A percentile compares a stretch with the other conserved stretches of the same genome.
These are phyloP conservation scores for Trypanosomatidae sp. DNA, from an alignment of 208 protist genomes.

Conservation along the genomic window DNA sequence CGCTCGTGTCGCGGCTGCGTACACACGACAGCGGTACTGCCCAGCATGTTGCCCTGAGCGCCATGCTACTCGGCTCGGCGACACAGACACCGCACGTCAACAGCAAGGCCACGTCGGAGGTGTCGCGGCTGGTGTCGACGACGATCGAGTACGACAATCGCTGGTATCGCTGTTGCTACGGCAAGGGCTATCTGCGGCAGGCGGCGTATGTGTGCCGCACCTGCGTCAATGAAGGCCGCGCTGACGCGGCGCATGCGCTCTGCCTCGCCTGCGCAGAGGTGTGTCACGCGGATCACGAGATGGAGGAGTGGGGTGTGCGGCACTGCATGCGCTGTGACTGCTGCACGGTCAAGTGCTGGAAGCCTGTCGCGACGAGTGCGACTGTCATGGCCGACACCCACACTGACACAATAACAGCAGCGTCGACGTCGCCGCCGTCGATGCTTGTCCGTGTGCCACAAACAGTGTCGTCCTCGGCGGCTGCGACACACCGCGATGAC, in stretches of 20 bases:
- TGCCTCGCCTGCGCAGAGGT: conserved; percentile 72
- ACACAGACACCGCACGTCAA: conserved; percentile 20
- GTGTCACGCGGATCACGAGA: conserved; percentile 64
- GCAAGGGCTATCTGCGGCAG: conserved; percentile 55
- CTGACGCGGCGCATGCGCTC: conserved; percentile 41
- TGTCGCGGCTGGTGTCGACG: conserved; percentile 46
- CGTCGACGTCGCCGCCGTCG: not conserved
- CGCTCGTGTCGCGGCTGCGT: conserved; percentile 5
- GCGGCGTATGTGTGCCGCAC: conserved; percentile 74
- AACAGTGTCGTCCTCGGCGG: not conserved
- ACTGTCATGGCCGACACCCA: not conserved
- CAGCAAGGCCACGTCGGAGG: conserved; percentile 35
- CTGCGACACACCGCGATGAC: no score
- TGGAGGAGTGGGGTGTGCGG: conserved; percentile 77
- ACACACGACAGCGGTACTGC: conserved; percentile 7
- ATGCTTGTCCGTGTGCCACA: not conserved
- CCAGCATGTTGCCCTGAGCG: conserved; percentile 27
- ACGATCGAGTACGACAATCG: conserved; percentile 46
- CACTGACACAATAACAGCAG: not conserved
- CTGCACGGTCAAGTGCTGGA: conserved; percentile 69
- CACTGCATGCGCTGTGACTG: conserved; percentile 84
- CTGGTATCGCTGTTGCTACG: conserved; percentile 72
- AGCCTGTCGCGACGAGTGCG: conserved; percentile 1
- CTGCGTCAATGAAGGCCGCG: conserved; percentile 38
- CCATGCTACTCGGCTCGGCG: conserved; percentile 51